Evolutionary conservation across 1,284 basidiomycete genomes (phyloP).

Genomic region (Ceratobasidium sp.): DNA sequence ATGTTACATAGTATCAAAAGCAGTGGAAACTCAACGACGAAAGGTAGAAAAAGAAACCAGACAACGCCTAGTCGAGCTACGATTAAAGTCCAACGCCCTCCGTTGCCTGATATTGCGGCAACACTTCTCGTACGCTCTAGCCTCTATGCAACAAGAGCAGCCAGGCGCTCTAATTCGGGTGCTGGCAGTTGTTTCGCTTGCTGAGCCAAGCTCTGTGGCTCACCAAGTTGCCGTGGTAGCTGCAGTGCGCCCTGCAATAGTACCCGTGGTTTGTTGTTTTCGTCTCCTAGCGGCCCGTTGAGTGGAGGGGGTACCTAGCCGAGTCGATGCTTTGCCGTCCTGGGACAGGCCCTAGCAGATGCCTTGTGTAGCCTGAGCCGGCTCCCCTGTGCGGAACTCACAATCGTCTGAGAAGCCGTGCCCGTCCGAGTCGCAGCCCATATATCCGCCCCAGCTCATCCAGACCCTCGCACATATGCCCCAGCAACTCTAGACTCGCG

Average conservation of each 20-base stretch:
- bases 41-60: slow-evolving; percentile 2
- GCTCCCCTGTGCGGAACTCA: too few species aligned
- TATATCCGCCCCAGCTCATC: not conserved
- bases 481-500: not conserved
- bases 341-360: not conserved
- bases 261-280: too few species aligned
- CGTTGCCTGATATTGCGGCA: slow-evolving; percentile 24
- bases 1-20: not conserved
- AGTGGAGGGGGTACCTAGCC: not conserved
- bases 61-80: not conserved
- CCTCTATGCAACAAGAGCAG: slow-evolving; percentile 14
- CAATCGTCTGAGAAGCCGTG: not conserved
- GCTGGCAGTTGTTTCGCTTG: slow-evolving; percentile 21
- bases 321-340: not conserved
- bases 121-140: slow-evolving; percentile 15
- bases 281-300: too few species aligned
- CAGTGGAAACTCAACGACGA: not conserved
- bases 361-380: slow-evolving; percentile 7
- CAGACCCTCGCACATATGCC: not conserved
- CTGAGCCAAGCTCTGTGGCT: slow-evolving; percentile 6
- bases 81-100: not conserved
- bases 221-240: not conserved
- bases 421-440: not conserved
- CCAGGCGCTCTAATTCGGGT: slow-evolving; percentile 24
- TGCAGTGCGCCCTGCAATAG: too few species aligned